A percentile compares a stretch with the other conserved stretches of the same genome.
These are phyloP conservation scores for Articulospora tetracladia DNA, from an alignment of 495 filamentous ascomycete species.

Conservation along the genomic window DNA sequence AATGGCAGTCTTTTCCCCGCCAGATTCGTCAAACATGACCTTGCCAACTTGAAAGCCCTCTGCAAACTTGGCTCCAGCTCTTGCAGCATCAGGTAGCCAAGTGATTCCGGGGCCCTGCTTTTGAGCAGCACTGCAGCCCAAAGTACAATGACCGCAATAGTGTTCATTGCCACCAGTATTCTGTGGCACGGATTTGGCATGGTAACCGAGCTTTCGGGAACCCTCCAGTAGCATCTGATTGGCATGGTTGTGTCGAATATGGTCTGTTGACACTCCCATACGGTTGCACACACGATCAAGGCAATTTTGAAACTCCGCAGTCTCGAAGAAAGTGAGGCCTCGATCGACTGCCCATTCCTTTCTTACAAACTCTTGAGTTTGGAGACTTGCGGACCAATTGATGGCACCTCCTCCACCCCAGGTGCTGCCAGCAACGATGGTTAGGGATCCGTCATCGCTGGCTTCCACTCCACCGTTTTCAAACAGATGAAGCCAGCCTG, in stretches of 20 bases:
- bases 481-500: slow-evolving; percentile 58
- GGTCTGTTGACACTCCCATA: slow-evolving; percentile 73
- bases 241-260: slow-evolving; percentile 64
- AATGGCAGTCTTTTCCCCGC: slow-evolving; percentile 52
- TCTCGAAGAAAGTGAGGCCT: slow-evolving; percentile 75
- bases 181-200: slow-evolving; percentile 67
- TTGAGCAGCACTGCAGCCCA: slow-evolving; percentile 67
- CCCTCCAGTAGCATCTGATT: slow-evolving; percentile 73
- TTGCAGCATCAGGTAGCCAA: slow-evolving; percentile 74
- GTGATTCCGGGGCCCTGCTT: slow-evolving; percentile 77
- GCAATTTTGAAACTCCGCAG: slow-evolving; percentile 67
- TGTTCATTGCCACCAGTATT: slow-evolving; percentile 71
- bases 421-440: slow-evolving; percentile 61
- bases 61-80: slow-evolving; percentile 70
- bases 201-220: slow-evolving; percentile 68
- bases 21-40: slow-evolving; percentile 59
- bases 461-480: slow-evolving; percentile 50
- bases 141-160: slow-evolving; percentile 73
- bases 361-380: slow-evolving; percentile 76
- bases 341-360: slow-evolving; percentile 71
- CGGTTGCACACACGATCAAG: slow-evolving; percentile 65
- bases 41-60: slow-evolving; percentile 70
- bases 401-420: slow-evolving; percentile 88
- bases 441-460: slow-evolving; percentile 61
- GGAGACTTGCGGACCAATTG: slow-evolving; percentile 74